A percentile compares a stretch with the other conserved stretches of the same genome.
phyloP scores from a whole-genome alignment of 192 early-diverging fungal species.

The Backusella luteola region DNA sequence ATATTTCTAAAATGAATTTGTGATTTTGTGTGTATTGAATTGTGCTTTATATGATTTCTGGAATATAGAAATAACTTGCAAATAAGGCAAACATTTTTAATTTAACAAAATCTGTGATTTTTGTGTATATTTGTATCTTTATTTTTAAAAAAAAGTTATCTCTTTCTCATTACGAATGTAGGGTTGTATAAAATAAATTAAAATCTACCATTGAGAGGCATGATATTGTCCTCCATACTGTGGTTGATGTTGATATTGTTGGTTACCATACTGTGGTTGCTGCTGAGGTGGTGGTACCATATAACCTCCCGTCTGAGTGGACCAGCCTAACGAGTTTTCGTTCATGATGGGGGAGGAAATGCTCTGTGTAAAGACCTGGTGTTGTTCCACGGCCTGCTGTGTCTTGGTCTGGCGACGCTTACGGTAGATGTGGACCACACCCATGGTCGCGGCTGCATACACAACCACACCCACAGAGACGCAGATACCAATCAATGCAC shows the following conservation, averaged over 20 bases:
- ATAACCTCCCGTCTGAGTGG: neutral
- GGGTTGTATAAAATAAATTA: neutral
- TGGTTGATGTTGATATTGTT: neutral
- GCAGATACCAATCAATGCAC: slow-evolving; percentile 33
- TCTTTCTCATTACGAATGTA: neutral
- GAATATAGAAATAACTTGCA: neutral
- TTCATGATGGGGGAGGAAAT: slow-evolving; percentile 38
- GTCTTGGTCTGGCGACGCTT: slow-evolving; percentile 2
- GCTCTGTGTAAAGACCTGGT: slow-evolving; percentile 23
- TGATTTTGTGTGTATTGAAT: neutral
- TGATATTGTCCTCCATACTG: slow-evolving; percentile 48
- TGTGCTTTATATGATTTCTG: neutral
- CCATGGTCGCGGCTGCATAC: slow-evolving; percentile 37
- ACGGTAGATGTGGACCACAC: slow-evolving; percentile 25
- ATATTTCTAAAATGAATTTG: neutral
- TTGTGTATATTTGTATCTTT: too few species aligned
- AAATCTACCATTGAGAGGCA: slow-evolving; percentile 29
- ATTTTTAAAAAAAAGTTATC: too few species aligned
- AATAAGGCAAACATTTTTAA: neutral
- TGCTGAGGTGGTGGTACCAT: neutral
- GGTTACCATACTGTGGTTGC: neutral
- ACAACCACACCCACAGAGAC: slow-evolving; percentile 33
- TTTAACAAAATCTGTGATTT: neutral
- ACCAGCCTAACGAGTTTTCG: slow-evolving; percentile 25
- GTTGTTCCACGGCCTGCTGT: slow-evolving; percentile 18